Evolutionary conservation across 2,329 filamentous ascomycete species (phyloP), one percentile per base, ranked within the genome.

Genomic region (Penicillium sp.): DNA sequence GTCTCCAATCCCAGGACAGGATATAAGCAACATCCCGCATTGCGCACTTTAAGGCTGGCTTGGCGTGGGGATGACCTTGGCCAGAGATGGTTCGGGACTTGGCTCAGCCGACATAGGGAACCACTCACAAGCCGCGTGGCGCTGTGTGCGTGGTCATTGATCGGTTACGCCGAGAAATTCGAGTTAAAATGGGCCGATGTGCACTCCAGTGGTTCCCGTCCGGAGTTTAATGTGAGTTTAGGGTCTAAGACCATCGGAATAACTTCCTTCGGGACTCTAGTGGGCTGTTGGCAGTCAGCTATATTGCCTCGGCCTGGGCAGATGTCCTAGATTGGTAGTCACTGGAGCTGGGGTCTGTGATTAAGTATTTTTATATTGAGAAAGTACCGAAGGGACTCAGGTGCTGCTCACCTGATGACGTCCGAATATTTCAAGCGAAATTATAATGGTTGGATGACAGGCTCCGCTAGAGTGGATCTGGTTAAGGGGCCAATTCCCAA

Each of bases 41-140:
- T 19, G 15, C 34, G 23, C 31, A 50, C 47, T 51, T 51, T 57
- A 54, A 41, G 31, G 45, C 53, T 54, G 57, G 40, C 62, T 61
- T 60, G 51, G 60, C 59, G 54, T 53, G 57, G 44, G 41, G 44
- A 53, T 23, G 41, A 27, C 38, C 49, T 47, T 52, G 53, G 47
- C 41, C 47, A 58, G 31, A 50, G 41, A 58, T 59, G 41, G 53
- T 58, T 58, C 52, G 44, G 55, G 53, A 38, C 57, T 63, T 63
- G 57, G 59, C 53, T 53, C 25, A 31, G 10, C 31, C 43, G 36
- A 46, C 19, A 52, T 41, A 52, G 31, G 57, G 19, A 58, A 45
- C 38, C 44, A 11, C 39, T 23, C 38, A 13, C 36, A 47, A 19
- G 49, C 43, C 45, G 49, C n/a, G 55, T 58, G 50, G 50, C 44